Evolutionary conservation across 2,329 filamentous ascomycete species (phyloP).

Genomic region (Tolypocladium ovalisporum): DNA sequence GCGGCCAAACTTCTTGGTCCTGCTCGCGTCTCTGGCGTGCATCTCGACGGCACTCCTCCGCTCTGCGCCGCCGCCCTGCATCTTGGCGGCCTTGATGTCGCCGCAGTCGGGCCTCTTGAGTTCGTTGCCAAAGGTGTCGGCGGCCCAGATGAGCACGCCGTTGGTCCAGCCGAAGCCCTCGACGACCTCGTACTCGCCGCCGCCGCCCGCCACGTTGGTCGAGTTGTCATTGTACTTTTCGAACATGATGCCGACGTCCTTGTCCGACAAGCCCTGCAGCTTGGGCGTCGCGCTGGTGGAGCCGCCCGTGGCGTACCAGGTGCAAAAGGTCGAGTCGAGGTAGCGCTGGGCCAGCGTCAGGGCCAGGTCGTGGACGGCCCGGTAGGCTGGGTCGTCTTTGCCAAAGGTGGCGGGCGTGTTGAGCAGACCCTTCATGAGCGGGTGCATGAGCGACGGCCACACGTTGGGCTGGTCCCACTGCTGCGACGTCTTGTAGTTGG

Average conservation of each 20-base stretch:
- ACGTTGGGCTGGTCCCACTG: slow-evolving; percentile 64
- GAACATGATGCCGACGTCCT: slow-evolving; percentile 51
- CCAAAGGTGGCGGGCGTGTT: slow-evolving; percentile 48
- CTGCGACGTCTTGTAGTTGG: slow-evolving; percentile 49
- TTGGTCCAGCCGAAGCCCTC: slow-evolving; percentile 65
- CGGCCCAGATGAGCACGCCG: slow-evolving; percentile 56
- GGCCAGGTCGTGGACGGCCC: slow-evolving; percentile 42
- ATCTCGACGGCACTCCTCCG: slow-evolving; percentile 33
- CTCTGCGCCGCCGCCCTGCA: slow-evolving; percentile 18
- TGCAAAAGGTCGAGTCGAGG: slow-evolving; percentile 57
- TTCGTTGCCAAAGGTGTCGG: slow-evolving; percentile 47
- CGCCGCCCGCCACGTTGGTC: slow-evolving; percentile 49
- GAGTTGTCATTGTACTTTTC: slow-evolving; percentile 56
- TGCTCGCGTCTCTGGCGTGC: slow-evolving; percentile 30
- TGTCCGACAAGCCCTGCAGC: slow-evolving; percentile 31
- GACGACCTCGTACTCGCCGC: slow-evolving; percentile 59
- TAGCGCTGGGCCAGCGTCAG: slow-evolving; percentile 53
- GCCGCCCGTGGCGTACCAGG: slow-evolving; percentile 58
- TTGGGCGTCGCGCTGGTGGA: slow-evolving; percentile 41
- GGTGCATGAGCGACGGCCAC: slow-evolving; percentile 57
- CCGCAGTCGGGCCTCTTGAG: slow-evolving; percentile 46
- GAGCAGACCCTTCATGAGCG: slow-evolving; percentile 50
- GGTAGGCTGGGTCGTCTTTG: slow-evolving; percentile 39
- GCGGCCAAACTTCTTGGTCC: slow-evolving; percentile 35
- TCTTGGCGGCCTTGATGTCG: slow-evolving; percentile 31